These are phyloP conservation scores for Coffea canephora DNA, from an alignment of 257 asterid species.

Conservation along the genomic window DNA sequence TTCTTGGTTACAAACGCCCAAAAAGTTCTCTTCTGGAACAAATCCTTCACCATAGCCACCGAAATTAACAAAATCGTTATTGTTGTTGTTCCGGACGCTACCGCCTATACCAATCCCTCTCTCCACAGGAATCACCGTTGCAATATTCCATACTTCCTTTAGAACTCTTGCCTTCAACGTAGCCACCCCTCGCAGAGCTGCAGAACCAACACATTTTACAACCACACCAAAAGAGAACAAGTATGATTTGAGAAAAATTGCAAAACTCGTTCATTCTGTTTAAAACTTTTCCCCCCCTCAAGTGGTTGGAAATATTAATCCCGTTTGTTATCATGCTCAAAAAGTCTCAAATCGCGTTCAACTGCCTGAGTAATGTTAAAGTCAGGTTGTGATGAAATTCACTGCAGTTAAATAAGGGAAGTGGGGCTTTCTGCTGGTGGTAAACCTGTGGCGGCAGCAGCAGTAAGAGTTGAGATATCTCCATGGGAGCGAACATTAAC, in stretches of 20 bases:
- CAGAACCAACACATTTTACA: background rate
- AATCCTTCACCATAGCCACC: slow-evolving; percentile 53
- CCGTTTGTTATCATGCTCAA: no score
- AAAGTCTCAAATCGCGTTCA: no score
- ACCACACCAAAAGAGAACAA: no score
- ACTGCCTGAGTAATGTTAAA: no score
- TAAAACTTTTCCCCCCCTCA: no score
- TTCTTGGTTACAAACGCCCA: slow-evolving; percentile 93
- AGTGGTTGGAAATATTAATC: no score
- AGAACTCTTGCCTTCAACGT: slow-evolving; percentile 91
- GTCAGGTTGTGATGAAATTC: no score
- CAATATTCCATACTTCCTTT: slow-evolving; percentile 94
- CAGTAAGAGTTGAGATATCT: slow-evolving; percentile 92
- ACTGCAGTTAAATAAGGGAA: no score
- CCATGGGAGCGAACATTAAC: slow-evolving; percentile 84
- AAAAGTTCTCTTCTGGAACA: slow-evolving; percentile 74
- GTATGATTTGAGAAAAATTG: no score
- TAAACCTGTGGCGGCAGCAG: slow-evolving; percentile 94
- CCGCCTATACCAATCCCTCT: slow-evolving; percentile 44
- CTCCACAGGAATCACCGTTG: slow-evolving; percentile 75
- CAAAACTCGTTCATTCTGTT: no score
- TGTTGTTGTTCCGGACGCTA: slow-evolving; percentile 37
- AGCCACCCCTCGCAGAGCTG: slow-evolving; percentile 95
- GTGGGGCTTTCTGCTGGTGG: background rate
- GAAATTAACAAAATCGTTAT: slow-evolving; percentile 19